A percentile compares a stretch with the other conserved stretches of the same genome.
These are phyloP conservation scores for Dillenia turbinata DNA, from an alignment of 164 flowering plant genomes.

Conservation along the genomic window DNA sequence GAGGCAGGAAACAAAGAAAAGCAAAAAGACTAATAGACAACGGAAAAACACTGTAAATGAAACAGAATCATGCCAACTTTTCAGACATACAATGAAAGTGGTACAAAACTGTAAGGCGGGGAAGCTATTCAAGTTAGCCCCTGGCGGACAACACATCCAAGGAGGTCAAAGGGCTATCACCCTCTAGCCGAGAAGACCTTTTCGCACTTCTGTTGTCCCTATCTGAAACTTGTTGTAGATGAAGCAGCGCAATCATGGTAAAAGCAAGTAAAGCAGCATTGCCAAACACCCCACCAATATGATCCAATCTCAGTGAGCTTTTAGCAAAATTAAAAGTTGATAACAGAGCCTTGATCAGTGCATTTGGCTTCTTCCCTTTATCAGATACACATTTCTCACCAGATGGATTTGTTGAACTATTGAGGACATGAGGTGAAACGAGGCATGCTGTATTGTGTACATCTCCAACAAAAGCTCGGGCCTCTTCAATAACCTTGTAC, in stretches of 20 bases:
- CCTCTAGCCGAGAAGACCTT: too few relatives aligned
- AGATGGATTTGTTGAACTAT: constrained; percentile 33
- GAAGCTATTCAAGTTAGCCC: too few relatives aligned
- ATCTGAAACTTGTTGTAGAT: constrained; percentile 30
- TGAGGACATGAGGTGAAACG: constrained; percentile 52
- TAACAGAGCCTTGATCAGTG: constrained; percentile 38
- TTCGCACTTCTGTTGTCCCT: constrained; percentile 1
- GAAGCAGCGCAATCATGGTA: constrained; percentile 67
- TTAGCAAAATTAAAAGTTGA: constrained; percentile 53
- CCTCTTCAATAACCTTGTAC: constrained; percentile 88
- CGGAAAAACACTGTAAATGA: too few relatives aligned
- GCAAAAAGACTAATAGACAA: too few relatives aligned
- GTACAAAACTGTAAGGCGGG: too few relatives aligned
- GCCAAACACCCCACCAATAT: constrained; percentile 65
- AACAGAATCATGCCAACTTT: too few relatives aligned
- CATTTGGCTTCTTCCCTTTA: constrained; percentile 37
- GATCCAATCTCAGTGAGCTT: constrained; percentile 51
- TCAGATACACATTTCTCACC: constrained; percentile 19
- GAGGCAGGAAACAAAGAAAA: too few relatives aligned
- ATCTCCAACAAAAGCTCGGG: constrained; percentile 76
- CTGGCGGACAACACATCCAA: too few relatives aligned
- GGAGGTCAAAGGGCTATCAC: too few relatives aligned
- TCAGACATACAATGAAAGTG: too few relatives aligned
- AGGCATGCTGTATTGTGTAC: constrained; percentile 45
- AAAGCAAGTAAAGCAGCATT: constrained; percentile 75